phyloP scores from a whole-genome alignment of 2,329 filamentous ascomycete species.

The Pezicula radicicola region DNA sequence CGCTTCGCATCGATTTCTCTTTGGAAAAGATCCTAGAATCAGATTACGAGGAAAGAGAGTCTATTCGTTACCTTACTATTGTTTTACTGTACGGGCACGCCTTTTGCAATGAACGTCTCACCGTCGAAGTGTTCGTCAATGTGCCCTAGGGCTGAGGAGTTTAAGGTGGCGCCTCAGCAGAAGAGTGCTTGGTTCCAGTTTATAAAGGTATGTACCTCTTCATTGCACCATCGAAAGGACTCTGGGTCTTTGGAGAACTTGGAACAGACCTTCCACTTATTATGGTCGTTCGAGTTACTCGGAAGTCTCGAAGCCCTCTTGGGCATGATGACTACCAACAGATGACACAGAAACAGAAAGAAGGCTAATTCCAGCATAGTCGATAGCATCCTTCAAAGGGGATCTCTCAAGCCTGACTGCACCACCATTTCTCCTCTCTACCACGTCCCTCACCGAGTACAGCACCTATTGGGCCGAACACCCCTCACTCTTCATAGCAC shows the following conservation, averaged over 20 bases:
- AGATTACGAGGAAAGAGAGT: neutral
- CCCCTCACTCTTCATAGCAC: constrained; percentile 74
- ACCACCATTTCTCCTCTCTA: constrained; percentile 79
- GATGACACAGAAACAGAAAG: neutral
- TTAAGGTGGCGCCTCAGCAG: constrained; percentile 18
- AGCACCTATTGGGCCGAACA: constrained; percentile 81
- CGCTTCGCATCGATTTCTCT: neutral
- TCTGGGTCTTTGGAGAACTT: neutral
- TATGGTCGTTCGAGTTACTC: neutral
- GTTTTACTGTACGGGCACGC: neutral
- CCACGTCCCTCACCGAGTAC: constrained; percentile 76
- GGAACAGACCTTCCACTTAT: neutral
- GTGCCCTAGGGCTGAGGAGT: constrained; percentile 11
- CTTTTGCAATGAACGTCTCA: neutral
- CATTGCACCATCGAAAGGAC: neutral
- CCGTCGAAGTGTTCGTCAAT: neutral
- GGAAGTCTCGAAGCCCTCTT: too few species aligned
- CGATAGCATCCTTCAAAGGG: constrained; percentile 78
- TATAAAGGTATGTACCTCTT: constrained; percentile 20
- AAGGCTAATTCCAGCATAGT: constrained; percentile 33
- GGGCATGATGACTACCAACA: too few species aligned
- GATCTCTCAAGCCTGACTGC: constrained; percentile 78
- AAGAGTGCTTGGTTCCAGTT: constrained; percentile 27
- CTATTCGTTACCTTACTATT: neutral
- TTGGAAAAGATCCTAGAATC: neutral